Base-by-base conservation (phyloP, 768 basidiomycete species). In the Mycena kentingensis region DNA sequence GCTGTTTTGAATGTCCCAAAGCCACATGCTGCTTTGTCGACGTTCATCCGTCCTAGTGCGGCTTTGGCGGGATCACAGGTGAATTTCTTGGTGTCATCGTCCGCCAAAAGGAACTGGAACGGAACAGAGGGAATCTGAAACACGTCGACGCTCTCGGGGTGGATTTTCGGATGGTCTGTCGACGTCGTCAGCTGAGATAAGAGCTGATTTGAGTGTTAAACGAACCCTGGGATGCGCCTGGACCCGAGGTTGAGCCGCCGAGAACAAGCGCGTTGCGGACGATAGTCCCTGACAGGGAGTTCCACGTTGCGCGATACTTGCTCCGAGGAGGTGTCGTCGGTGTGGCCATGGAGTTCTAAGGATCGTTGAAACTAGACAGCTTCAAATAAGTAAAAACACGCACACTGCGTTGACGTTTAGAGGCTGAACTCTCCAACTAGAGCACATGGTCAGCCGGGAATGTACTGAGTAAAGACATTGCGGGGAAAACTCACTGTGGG, bases 1-100 rank as follows among this genome's bases (percentile, higher is more conserved):
- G 45, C 45, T n/a, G 45, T 46, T 21, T 46, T 46, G 18, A 47
- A 47, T 22, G 46, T 34, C 15, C 46, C 46, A 25, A 29, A 12
- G 21, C 46, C 46, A 16, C 8, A 16, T 8, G 31, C 31, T 8
- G 31, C 31, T 8, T 8, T 8, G 31, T 8, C 16, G 10, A 32
- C 16, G 31, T 32, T 8, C 10, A 32, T 8, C 16, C 10, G 8
- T 8, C 31, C 31, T 8, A 16, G 31, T 16, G 16, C 16, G 8
- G 31, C 31, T 16, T 32, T 32, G 10, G 10, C 31, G 10, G 31
- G 31, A 8, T 32, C 16, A 16, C 31, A 32, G 31, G 16, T 8
- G 31, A 32, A 32, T 8, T 16, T 32, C 31, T 32, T 8, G 31
- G 16, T 8, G 31, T 16, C 31, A 32, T 32, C 31, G 31, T 8